Percentiles rank a stretch among this genome's conserved stretches.
Evolutionary conservation across 345 rosid species (phyloP).

Genomic region (Passiflora organensis): DNA sequence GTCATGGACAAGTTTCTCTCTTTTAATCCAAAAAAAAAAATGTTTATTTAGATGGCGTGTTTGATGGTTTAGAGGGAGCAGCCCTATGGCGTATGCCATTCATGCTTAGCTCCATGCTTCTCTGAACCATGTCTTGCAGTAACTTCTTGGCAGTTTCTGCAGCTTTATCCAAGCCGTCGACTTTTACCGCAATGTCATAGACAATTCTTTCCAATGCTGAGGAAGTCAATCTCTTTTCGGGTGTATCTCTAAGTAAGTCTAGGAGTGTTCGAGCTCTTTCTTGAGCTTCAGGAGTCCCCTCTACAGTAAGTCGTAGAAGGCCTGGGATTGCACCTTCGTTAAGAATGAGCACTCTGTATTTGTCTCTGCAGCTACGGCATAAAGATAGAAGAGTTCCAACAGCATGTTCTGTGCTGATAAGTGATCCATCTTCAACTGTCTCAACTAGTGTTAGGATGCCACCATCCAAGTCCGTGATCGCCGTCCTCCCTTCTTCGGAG

Average conservation of each 20-base stretch:
- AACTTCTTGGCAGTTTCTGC: conserved; percentile 66
- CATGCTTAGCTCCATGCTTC: conserved; percentile 63
- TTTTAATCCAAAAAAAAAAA: too few species aligned
- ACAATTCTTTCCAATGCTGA: conserved; percentile 52
- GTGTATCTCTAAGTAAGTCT: conserved; percentile 60
- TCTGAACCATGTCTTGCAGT: conserved; percentile 65
- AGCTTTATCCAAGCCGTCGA: conserved; percentile 59
- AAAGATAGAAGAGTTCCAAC: conserved; percentile 56
- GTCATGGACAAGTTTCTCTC: too few species aligned
- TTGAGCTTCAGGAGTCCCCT: conserved; percentile 56
- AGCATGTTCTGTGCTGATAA: conserved; percentile 52
- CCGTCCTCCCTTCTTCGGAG: conserved; percentile 59
- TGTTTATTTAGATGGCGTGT: conserved; percentile 23
- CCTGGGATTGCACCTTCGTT: conserved; percentile 80
- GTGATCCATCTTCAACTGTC: conserved; percentile 75
- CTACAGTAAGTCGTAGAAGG: conserved; percentile 59
- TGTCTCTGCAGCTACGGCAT: conserved; percentile 52
- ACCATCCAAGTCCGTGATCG: conserved; percentile 44
- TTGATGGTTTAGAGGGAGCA: conserved; percentile 33
- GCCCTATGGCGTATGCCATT: conserved; percentile 37
- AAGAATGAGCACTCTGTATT: conserved; percentile 58
- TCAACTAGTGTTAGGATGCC: conserved; percentile 69
- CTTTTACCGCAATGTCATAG: conserved; percentile 52
- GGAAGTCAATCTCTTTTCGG: conserved; percentile 51
- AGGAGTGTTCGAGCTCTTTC: conserved; percentile 58